Conservation (phyloP, 768 basidiomycete genomes). For the Bullera alba region DNA sequence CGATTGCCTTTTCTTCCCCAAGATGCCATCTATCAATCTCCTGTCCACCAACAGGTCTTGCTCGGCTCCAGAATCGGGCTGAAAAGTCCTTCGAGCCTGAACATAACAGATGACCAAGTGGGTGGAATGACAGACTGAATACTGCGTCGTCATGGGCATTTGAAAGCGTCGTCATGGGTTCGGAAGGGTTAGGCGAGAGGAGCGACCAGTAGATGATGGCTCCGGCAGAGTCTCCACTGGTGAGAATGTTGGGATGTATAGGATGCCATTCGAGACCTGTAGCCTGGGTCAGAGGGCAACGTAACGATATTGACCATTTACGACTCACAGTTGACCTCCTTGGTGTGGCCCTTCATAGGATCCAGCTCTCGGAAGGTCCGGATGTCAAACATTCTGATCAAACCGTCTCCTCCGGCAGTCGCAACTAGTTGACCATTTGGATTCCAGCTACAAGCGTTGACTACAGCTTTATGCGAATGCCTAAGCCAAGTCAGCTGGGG, state of each 20-base stretch:
- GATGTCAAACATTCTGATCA: conserved; percentile 93
- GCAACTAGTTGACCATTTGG: conserved; percentile 91
- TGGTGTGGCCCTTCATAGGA: conserved; percentile 88
- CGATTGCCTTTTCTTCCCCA: conserved; percentile 32
- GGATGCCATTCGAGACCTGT: conserved; percentile 94
- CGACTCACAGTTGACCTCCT: conserved; percentile 87
- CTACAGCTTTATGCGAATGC: conserved; percentile 93
- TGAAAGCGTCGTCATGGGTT: conserved; percentile 77
- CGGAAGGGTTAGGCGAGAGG: conserved; percentile 51
- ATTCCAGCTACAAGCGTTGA: conserved; percentile 88
- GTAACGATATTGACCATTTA: not conserved
- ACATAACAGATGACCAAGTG: conserved; percentile 87
- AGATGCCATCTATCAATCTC: conserved; percentile 44
- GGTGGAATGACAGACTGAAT: conserved; percentile 92
- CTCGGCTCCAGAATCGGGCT: conserved; percentile 93
- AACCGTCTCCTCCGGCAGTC: conserved; percentile 89
- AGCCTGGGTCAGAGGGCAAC: not conserved
- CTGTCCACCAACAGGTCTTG: conserved; percentile 40
- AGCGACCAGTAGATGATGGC: conserved; percentile 92
- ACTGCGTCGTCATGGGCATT: conserved; percentile 98
- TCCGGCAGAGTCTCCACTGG: conserved; percentile 91
- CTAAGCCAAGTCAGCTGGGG: conserved; percentile 47
- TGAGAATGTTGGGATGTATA: conserved; percentile 72
- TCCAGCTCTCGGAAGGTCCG: conserved; percentile 95
- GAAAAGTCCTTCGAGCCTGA: conserved; percentile 97